phyloP scores from a whole-genome alignment of 441 rosid species.

The Macaranga tanarius region DNA sequence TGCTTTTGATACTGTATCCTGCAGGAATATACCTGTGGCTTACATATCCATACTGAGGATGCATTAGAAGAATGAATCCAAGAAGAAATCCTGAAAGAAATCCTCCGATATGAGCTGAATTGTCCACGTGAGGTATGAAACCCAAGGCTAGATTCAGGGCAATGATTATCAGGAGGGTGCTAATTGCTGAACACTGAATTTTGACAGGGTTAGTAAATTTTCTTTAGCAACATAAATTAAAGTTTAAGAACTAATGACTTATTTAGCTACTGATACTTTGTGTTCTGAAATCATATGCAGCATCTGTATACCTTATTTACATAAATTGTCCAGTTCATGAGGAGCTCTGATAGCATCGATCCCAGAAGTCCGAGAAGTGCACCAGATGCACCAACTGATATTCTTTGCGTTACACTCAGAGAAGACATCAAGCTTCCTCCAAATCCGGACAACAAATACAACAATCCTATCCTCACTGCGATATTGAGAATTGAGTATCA shows the following conservation, averaged over 20 bases:
- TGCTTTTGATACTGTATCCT: constrained; percentile 59
- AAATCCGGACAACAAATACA: constrained; percentile 67
- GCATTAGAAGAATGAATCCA: constrained; percentile 71
- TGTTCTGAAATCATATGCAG: not conserved
- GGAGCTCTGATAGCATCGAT: constrained; percentile 81
- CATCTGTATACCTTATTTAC: constrained; percentile 54
- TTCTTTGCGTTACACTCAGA: constrained; percentile 30
- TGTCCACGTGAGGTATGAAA: constrained; percentile 65
- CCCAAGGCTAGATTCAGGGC: constrained; percentile 66
- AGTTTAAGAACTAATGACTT: too few relatives aligned
- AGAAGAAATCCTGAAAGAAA: constrained; percentile 72
- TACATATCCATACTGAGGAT: constrained; percentile 81
- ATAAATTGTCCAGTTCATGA: constrained; percentile 84
- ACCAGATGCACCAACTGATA: constrained; percentile 88
- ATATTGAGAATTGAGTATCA: constrained; percentile 4
- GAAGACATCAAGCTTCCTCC: constrained; percentile 84
- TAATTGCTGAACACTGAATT: constrained; percentile 63
- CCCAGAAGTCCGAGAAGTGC: constrained; percentile 85
- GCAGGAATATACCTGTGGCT: constrained; percentile 57
- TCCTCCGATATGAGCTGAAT: constrained; percentile 85
- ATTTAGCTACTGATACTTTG: not conserved
- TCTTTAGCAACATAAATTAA: not conserved
- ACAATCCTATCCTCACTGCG: constrained; percentile 65
- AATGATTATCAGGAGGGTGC: constrained; percentile 50
- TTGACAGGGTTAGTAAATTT: constrained; percentile 3